phyloP scores from a whole-genome alignment of 768 basidiomycete species.

The Suillus ampliporus region DNA sequence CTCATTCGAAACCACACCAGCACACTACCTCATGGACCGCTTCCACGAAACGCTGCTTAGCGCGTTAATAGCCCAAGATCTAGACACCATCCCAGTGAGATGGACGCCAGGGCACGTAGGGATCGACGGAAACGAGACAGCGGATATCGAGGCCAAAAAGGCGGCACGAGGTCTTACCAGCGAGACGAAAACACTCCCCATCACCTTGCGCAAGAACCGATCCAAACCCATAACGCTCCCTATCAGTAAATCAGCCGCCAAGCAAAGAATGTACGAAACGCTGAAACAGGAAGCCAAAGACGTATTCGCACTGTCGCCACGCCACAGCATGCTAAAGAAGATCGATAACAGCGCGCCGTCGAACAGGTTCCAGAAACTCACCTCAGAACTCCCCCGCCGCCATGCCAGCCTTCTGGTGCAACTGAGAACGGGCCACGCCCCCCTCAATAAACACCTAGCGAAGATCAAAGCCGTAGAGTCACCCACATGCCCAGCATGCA shows the following conservation, averaged over 20 bases:
- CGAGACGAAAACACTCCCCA: not conserved
- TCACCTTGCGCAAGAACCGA: not conserved
- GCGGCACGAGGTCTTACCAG: not conserved
- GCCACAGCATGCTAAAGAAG: too few species aligned
- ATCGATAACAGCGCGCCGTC: too few species aligned
- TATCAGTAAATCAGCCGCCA: not conserved
- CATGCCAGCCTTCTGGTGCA: too few species aligned
- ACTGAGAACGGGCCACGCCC: too few species aligned
- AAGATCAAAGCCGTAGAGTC: too few species aligned
- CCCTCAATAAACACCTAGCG: too few species aligned
- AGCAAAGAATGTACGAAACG: not conserved
- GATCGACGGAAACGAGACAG: constrained; percentile 1
- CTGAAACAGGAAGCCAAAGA: not conserved
- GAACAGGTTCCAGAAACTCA: too few species aligned
- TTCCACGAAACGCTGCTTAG: not conserved
- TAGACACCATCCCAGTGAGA: not conserved
- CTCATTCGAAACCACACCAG: not conserved
- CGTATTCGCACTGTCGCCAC: constrained; percentile 16
- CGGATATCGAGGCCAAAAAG: constrained; percentile 3
- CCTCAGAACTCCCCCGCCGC: too few species aligned
- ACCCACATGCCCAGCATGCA: too few species aligned
- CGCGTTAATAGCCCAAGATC: not conserved
- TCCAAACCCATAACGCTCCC: not conserved
- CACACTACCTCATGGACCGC: constrained; percentile 10
- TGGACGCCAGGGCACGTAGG: constrained; percentile 11